Evolutionary conservation across 177 flowering plant species (phyloP), one percentile per base, ranked within the genome.

Genomic region (Vitis hybrid): DNA sequence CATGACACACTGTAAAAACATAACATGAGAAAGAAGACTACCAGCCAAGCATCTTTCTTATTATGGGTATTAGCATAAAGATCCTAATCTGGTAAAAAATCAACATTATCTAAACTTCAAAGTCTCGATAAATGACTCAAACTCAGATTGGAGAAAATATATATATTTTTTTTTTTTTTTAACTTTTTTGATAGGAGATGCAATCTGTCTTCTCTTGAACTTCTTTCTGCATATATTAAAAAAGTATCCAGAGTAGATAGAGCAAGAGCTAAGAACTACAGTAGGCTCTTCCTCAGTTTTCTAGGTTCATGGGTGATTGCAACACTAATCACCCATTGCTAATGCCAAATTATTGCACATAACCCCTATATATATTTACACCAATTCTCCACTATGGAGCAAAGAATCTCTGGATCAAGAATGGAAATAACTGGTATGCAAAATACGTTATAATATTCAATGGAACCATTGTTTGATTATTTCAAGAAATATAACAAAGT

Each of bases 1-100:
- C 99, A 95, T 90, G 74, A 91, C 70, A 53, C 83, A 54, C 99
- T 95, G 86, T 79, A 81, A 71, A 64, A 20, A 49, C 21, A 35
- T 51, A 9, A 49, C 21, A 35, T 51, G 10, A 57, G 49, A 13
- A 41, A 53, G 18, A 52, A 53, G 17, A 9, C 14, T 57, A 62
- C 14, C 9, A 57, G 63, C 9, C 30, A 41, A 67, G 62, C 17
- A 11, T 56, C 41, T 21, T 50, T 50, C 11, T 63, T 21, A 8
- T 8, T 4, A 3, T 58, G 27, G 27, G 2, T 58, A 58, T 6
- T 58, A 60, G 63, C 14, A 24, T 3, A 60, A 5, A 20, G 30
- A 27, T 12, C 63, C 63, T 27, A 24, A 60, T 11, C 41, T 9
- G 5, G 63, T 11, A 60, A 27, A 60, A 24, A 24, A 60, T 60